A percentile compares a stretch with the other conserved stretches of the same genome.
Conservation (phyloP, 2,329 filamentous ascomycete species). For the Colletotrichum sp. region DNA sequence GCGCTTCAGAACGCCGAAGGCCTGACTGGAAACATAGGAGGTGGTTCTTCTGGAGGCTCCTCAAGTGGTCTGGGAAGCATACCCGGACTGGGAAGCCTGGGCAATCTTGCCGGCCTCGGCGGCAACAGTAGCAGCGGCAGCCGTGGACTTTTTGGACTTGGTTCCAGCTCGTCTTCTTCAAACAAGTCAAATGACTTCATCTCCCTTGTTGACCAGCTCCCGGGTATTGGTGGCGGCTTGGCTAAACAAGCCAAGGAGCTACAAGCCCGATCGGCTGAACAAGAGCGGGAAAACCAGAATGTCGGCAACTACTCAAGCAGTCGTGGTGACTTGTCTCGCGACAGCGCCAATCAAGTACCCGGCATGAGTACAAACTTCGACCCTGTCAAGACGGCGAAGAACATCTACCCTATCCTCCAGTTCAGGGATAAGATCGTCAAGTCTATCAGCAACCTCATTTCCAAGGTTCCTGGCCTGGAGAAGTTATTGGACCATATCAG, state of each 20-base stretch:
- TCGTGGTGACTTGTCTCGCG: constrained; percentile 39
- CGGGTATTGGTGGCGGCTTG: constrained; percentile 69
- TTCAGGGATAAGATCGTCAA: constrained; percentile 96
- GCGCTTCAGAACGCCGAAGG: constrained; percentile 74
- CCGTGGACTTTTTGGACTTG: constrained; percentile 47
- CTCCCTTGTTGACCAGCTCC: constrained; percentile 76
- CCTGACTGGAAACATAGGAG: constrained; percentile 36
- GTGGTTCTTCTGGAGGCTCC: constrained; percentile 28
- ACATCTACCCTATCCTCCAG: constrained; percentile 93
- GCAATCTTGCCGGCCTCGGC: constrained; percentile 24
- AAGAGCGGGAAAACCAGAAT: constrained; percentile 54
- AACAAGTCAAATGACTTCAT: constrained; percentile 65
- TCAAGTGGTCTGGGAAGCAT: constrained; percentile 25
- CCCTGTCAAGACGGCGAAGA: constrained; percentile 73
- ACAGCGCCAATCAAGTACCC: constrained; percentile 66
- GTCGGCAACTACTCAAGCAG: constrained; percentile 27
- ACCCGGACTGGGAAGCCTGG: not conserved
- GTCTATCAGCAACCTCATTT: constrained; percentile 81
- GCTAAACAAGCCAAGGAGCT: constrained; percentile 70
- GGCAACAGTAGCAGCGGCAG: constrained; percentile 38
- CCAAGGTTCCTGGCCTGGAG: constrained; percentile 91
- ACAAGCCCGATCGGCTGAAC: constrained; percentile 64
- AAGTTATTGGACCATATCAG: constrained; percentile 91
- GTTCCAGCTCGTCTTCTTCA: not conserved
- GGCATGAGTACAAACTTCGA: constrained; percentile 81